Evolutionary conservation across 768 basidiomycete species (phyloP).

Genomic region (Tylopilus felleus): DNA sequence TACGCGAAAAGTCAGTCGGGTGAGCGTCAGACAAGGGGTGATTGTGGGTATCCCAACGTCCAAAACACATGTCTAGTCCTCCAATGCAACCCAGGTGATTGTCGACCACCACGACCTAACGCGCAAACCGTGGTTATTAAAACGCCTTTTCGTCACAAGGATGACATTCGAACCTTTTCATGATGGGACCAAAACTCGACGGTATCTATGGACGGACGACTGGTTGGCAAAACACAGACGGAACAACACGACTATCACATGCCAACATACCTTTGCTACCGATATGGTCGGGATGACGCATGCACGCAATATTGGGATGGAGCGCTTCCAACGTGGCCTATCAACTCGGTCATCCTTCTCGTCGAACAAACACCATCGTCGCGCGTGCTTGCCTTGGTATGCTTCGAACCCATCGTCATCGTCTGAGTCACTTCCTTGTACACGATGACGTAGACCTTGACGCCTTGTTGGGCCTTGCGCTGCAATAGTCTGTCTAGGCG

Average conservation of each 20-base stretch:
- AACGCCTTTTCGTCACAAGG: background rate
- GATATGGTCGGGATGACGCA: constrained; percentile 91
- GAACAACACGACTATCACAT: background rate
- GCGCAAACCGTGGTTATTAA: background rate
- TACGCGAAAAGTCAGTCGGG: constrained; percentile 75
- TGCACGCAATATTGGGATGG: constrained; percentile 82
- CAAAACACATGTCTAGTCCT: constrained; percentile 94
- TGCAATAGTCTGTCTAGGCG: constrained; percentile 81
- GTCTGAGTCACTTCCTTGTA: constrained; percentile 97
- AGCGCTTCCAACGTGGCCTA: constrained; percentile 75
- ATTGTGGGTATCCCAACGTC: constrained; percentile 92
- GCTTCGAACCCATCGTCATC: constrained; percentile 84
- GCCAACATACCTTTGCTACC: constrained; percentile 64
- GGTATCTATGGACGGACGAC: constrained; percentile 43
- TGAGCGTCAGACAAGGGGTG: constrained; percentile 92
- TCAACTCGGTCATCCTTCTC: background rate
- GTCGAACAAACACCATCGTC: background rate
- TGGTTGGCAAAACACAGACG: background rate
- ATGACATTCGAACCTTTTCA: constrained; percentile 53
- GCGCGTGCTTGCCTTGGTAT: constrained; percentile 61
- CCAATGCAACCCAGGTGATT: constrained; percentile 85
- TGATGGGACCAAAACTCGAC: constrained; percentile 92
- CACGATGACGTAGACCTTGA: constrained; percentile 86
- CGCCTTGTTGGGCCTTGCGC: constrained; percentile 89
- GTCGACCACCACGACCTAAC: constrained; percentile 75